Evolutionary conservation across 2,329 filamentous ascomycete genomes (phyloP).

Genomic region (Acrodontium crateriforme): DNA sequence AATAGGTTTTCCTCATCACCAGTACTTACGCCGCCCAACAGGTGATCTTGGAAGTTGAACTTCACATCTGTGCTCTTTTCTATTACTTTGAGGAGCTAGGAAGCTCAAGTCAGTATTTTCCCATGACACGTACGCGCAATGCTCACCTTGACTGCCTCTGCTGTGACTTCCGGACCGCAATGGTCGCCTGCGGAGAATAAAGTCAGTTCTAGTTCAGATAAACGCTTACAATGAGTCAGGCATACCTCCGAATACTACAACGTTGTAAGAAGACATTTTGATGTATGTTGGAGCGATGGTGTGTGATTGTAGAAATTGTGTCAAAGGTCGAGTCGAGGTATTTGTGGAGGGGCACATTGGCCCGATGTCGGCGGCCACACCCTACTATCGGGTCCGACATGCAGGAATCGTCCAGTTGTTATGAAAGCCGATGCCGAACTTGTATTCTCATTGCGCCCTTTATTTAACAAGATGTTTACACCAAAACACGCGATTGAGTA

Average conservation of each 20-base stretch:
- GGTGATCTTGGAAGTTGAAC: slow-evolving; percentile 82
- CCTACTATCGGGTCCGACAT: too few relatives aligned
- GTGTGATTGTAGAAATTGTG: too few relatives aligned
- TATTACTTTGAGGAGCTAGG: slow-evolving; percentile 62
- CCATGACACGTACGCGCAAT: background rate
- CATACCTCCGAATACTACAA: slow-evolving; percentile 61
- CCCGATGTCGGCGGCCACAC: too few relatives aligned
- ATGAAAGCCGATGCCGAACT: too few relatives aligned
- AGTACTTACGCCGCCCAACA: slow-evolving; percentile 73
- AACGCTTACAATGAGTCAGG: background rate
- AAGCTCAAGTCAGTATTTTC: slow-evolving; percentile 1
- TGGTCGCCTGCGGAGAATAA: slow-evolving; percentile 42
- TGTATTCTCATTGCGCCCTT: too few relatives aligned
- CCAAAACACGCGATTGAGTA: too few relatives aligned
- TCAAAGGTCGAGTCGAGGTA: too few relatives aligned
- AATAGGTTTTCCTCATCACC: slow-evolving; percentile 3
- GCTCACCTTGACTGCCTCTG: slow-evolving; percentile 70
- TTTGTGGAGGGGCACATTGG: too few relatives aligned
- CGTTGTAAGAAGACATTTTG: slow-evolving; percentile 57
- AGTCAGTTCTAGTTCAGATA: slow-evolving; percentile 1
- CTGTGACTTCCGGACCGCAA: slow-evolving; percentile 74
- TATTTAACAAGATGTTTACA: too few relatives aligned
- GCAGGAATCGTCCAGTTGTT: too few relatives aligned
- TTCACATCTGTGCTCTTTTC: slow-evolving; percentile 59
- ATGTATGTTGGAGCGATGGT: too few relatives aligned